Percentiles rank a stretch among this genome's conserved stretches.
These are phyloP conservation scores for Proliferodiscus dingleyae DNA, from an alignment of 2,329 filamentous ascomycete genomes.

Conservation along the genomic window DNA sequence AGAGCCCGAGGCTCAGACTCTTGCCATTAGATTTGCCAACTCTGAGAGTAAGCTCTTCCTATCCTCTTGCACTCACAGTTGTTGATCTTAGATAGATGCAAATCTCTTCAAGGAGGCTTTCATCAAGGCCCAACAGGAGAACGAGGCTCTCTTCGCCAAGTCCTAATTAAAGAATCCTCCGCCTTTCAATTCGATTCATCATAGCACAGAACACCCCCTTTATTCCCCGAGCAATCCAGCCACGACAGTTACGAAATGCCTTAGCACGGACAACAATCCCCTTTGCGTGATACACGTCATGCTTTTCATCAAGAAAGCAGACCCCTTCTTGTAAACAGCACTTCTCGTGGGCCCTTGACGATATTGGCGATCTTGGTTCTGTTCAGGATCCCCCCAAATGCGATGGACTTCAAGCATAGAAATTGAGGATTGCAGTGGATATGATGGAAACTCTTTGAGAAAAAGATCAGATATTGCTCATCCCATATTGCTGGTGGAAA, in stretches of 20 bases:
- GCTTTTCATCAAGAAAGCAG: conserved; percentile 17
- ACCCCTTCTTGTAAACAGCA: conserved; percentile 17
- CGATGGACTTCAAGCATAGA: conserved; percentile 21
- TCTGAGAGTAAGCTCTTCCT: conserved; percentile 73
- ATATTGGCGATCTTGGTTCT: conserved; percentile 19
- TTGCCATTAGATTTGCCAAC: conserved; percentile 97
- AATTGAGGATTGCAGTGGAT: conserved; percentile 26
- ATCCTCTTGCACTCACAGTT: not conserved
- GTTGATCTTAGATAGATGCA: conserved; percentile 60
- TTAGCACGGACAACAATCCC: conserved; percentile 14
- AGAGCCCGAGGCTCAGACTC: conserved; percentile 89
- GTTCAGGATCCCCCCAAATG: conserved; percentile 8
- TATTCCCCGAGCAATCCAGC: conserved; percentile 7
- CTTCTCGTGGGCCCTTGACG: conserved; percentile 16
- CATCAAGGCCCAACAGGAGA: conserved; percentile 94
- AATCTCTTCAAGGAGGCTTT: conserved; percentile 97
- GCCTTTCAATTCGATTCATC: conserved; percentile 17
- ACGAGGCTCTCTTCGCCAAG: conserved; percentile 76
- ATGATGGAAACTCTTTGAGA: conserved; percentile 17
- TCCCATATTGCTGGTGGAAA: not conserved
- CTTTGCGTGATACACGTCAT: conserved; percentile 17
- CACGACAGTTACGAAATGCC: conserved; percentile 26
- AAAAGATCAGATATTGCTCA: conserved; percentile 15
- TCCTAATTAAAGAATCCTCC: conserved; percentile 25
- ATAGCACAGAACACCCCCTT: conserved; percentile 18